Conservation (phyloP, 768 basidiomycete species). For the Erythrobasidium yunnanense region DNA sequence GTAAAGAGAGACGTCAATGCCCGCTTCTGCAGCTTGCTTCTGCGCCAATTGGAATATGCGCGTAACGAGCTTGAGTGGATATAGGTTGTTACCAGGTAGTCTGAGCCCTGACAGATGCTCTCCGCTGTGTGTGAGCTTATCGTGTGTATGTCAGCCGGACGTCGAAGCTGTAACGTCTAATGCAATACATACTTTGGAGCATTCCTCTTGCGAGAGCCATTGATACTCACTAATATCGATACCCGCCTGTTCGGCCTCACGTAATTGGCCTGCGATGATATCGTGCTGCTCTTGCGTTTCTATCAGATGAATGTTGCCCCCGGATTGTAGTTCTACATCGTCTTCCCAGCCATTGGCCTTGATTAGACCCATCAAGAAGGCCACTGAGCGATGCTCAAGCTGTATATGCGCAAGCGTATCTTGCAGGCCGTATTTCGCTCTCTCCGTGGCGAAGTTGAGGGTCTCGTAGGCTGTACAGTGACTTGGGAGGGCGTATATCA, state of each 20-base stretch:
- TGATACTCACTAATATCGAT: slow-evolving; percentile 45
- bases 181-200: slow-evolving; percentile 46
- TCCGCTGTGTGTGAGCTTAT: slow-evolving; percentile 37
- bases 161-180: no score
- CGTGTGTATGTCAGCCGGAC: neutral
- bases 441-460: slow-evolving; percentile 45
- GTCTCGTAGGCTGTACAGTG: slow-evolving; percentile 19
- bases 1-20: slow-evolving; percentile 49
- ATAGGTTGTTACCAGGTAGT: slow-evolving; percentile 56
- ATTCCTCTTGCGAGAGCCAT: slow-evolving; percentile 48
- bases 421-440: slow-evolving; percentile 46
- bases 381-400: slow-evolving; percentile 53
- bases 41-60: slow-evolving; percentile 29
- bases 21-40: neutral
- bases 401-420: slow-evolving; percentile 51
- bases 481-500: slow-evolving; percentile 27
- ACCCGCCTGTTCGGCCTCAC: slow-evolving; percentile 51
- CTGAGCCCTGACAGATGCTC: slow-evolving; percentile 50
- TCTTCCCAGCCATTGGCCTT: slow-evolving; percentile 45
- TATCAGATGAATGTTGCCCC: slow-evolving; percentile 50
- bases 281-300: slow-evolving; percentile 47
- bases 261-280: slow-evolving; percentile 46
- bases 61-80: slow-evolving; percentile 52
- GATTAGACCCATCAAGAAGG: slow-evolving; percentile 49
- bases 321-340: slow-evolving; percentile 55